Evolutionary conservation across 129 eudicot genomes (phyloP), one percentile per base, ranked within the genome.

Genomic region (Rutidosis leptorrhynchoides): DNA sequence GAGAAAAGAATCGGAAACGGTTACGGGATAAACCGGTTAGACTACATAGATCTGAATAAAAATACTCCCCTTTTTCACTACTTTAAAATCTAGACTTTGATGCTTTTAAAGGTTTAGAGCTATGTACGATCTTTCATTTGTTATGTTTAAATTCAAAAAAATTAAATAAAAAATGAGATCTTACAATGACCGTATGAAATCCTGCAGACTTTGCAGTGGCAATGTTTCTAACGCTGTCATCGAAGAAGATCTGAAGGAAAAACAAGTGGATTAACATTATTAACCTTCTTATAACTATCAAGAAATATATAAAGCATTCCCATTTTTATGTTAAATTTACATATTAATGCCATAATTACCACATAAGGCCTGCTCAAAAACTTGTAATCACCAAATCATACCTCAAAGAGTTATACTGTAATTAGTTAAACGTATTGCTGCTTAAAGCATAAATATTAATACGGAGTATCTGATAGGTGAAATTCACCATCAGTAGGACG

Each of bases 171-270:
- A n/a, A n/a, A 40, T 40, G 65, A 54, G 33, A 55, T 83, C 95
- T 82, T 78, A 92, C 98, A 69, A 92, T 74, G 55, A 88, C 91
- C 0, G 96, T 92, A 76, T 80, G 91, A 67, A 92, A 87, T 61
- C 98, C 96, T 6, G 95, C 89, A n/a, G 88, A 79, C 75, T 88
- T 92, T 48, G 85, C 98, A 15, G 84, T 88, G 17, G 78, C 85
- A 55, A 92, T 85, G 80, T 92, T 92, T 21, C 96, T 80, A 43
- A 72, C 65, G 56, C 98, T 92, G 68, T 92, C 98, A 67, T 92
- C 98, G 10, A 92, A 85, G 83, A 92, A 88, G 24, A 92, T 77
- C 98, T 92, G 91, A 21, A 17, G 14, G 14, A 42, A 6, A 61
- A 68, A 64, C 29, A 25, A 20, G 62, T 8, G 48, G 21, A 63